A percentile compares a stretch with the other conserved stretches of the same genome.
Evolutionary conservation across 2,329 filamentous ascomycete species (phyloP).

Genomic region (Trichoderma brevicompactum): DNA sequence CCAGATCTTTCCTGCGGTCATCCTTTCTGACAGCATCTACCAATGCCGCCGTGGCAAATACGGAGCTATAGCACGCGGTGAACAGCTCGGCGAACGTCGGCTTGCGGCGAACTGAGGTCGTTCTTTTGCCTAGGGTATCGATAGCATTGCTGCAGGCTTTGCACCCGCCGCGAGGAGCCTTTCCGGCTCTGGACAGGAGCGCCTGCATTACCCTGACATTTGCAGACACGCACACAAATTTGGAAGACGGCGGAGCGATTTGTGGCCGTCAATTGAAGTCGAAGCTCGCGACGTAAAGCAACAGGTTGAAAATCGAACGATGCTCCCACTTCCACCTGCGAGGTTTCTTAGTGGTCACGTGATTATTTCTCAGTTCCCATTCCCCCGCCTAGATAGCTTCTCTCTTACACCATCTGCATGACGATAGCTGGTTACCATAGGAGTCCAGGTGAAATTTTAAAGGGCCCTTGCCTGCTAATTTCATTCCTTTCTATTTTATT

Average conservation of each 20-base stretch:
- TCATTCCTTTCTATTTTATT: background rate
- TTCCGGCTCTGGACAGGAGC: slow-evolving; percentile 69
- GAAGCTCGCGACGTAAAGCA: background rate
- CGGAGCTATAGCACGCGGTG: slow-evolving; percentile 70
- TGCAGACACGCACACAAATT: slow-evolving; percentile 1
- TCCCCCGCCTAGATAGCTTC: slow-evolving; percentile 8
- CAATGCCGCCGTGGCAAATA: slow-evolving; percentile 67
- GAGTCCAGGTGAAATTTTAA: background rate
- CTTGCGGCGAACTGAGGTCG: slow-evolving; percentile 56
- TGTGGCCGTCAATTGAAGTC: slow-evolving; percentile 21
- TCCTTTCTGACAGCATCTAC: slow-evolving; percentile 65
- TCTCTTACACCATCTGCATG: slow-evolving; percentile 9
- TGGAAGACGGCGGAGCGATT: background rate
- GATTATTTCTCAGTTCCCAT: background rate
- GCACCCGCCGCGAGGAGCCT: slow-evolving; percentile 67
- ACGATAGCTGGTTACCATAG: background rate
- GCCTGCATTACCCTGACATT: slow-evolving; percentile 65
- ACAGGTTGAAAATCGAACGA: slow-evolving; percentile 25
- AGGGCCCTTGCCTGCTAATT: background rate
- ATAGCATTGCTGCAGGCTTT: slow-evolving; percentile 60
- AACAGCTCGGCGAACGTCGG: slow-evolving; percentile 58
- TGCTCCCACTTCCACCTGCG: slow-evolving; percentile 8
- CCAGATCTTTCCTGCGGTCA: slow-evolving; percentile 62
- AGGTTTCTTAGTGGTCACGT: slow-evolving; percentile 26
- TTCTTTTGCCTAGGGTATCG: slow-evolving; percentile 54